These are phyloP conservation scores for Vigna angularis DNA, from an alignment of 306 rosid species.

Conservation along the genomic window DNA sequence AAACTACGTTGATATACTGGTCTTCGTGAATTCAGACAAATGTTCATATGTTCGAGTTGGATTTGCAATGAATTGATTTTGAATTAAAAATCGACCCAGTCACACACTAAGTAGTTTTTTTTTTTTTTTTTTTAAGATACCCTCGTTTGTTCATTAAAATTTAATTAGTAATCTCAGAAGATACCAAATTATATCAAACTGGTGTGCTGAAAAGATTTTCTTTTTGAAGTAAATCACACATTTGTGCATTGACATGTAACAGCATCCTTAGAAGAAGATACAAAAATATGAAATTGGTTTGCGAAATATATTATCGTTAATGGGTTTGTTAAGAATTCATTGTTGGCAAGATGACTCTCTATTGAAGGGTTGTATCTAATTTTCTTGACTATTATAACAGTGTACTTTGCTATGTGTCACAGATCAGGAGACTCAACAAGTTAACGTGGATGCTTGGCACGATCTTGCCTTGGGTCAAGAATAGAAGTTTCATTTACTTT, in stretches of 20 bases:
- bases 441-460: conserved; percentile 56
- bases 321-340: neutral
- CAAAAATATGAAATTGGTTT: neutral
- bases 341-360: neutral
- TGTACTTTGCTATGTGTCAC: conserved; percentile 33
- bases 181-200: no score
- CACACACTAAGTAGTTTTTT: no score
- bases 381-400: conserved; percentile 26
- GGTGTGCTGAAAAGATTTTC: neutral
- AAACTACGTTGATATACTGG: neutral
- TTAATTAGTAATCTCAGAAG: neutral
- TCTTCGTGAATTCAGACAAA: neutral
- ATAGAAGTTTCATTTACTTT: conserved; percentile 30
- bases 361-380: conserved; percentile 21
- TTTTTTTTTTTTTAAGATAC: neutral
- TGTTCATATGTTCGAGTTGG: no score
- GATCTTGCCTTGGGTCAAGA: conserved; percentile 61
- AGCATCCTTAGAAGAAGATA: conserved; percentile 12
- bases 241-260: neutral
- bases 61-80: neutral
- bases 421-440: conserved; percentile 59
- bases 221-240: neutral
- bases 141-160: neutral
- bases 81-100: neutral
- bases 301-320: neutral